These are phyloP conservation scores for Yamadazyma blattariae DNA, from an alignment of 1,139 yeast species.

Conservation along the genomic window DNA sequence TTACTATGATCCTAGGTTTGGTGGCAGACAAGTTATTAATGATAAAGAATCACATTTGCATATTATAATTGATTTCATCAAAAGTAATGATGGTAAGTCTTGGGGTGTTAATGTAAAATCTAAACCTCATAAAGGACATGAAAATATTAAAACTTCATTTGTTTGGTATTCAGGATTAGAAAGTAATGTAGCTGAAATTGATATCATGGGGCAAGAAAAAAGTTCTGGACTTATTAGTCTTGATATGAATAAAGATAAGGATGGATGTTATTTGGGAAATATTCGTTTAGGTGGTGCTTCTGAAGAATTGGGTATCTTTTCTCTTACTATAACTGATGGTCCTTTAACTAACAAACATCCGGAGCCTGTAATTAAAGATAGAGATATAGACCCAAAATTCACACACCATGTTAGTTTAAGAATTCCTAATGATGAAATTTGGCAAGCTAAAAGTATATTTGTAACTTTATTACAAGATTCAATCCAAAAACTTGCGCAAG, in stretches of 20 bases:
- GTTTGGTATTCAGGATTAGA: constrained; percentile 79
- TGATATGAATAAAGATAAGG: constrained; percentile 22
- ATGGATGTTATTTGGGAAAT: constrained; percentile 29
- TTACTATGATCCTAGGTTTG: constrained; percentile 78
- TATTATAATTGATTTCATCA: constrained; percentile 71
- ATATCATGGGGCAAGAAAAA: constrained; percentile 16
- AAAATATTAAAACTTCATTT: constrained; percentile 54
- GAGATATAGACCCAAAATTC: constrained; percentile 47
- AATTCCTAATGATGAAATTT: constrained; percentile 70
- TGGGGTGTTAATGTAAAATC: constrained; percentile 79
- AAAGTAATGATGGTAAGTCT: constrained; percentile 64
- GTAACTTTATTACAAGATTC: constrained; percentile 69
- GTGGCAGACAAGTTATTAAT: constrained; percentile 76
- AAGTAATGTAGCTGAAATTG: constrained; percentile 34
- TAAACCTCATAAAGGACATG: constrained; percentile 50
- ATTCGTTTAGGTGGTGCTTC: constrained; percentile 53
- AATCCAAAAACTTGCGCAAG: constrained; percentile 45
- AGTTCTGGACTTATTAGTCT: constrained; percentile 33
- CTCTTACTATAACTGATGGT: constrained; percentile 48
- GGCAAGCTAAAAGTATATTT: constrained; percentile 82
- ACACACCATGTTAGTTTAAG: constrained; percentile 66
- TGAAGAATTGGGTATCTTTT: constrained; percentile 54
- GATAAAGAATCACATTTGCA: constrained; percentile 66
- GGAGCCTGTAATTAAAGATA: constrained; percentile 13
- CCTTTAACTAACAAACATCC: constrained; percentile 45